Evolutionary conservation across 129 eudicot genomes (phyloP), one percentile per base, ranked within the genome.

Genomic region (Chrysanthemum makinoi): DNA sequence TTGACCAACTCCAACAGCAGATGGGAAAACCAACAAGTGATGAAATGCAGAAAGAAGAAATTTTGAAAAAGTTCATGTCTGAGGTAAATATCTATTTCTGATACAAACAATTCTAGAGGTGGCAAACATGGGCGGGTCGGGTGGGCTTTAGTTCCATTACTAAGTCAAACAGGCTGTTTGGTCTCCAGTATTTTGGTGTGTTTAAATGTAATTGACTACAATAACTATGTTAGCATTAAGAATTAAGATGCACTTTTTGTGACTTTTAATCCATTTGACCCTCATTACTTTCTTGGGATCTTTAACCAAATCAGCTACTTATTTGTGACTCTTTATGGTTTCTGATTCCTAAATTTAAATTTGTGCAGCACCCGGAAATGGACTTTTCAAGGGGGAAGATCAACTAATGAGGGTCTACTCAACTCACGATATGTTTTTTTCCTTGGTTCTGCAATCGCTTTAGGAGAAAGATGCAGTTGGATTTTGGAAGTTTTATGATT

Each of bases 291-390:
- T 39, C 10, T 39, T 6, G 2, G 46, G 46, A 39, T 6, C 10
- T 6, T 39, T 7, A 39, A 1, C 10, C 46, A 39, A 39, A 39
- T 39, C 10, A 39, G 46, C 10, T 39, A 39, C 46, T 39, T 39
- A 39, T 39, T 35, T 35, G 6, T 35, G 8, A 35, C 43, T n/a
- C n/a, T n/a, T n/a, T 39, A 54, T 6, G 35, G 20, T 62, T 24
- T 72, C 80, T 65, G 28, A 65, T 56, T 60, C 16, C 8, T n/a
- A 10, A 2, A 3, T 68, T 57, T 2, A 60, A 58, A 22, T 57
- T 58, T 35, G 8, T 86, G 82, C 91, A 91, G 95, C 92, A 91
- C 74, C 97, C 92, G 10, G 90, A 86, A 71, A 88, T 91, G 97
- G 96, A 91, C 76, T 91, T 91, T 26, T 86, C 96, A 18, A 80